Conservation (phyloP, 768 basidiomycete genomes). For the Thelephora ganbajun region DNA sequence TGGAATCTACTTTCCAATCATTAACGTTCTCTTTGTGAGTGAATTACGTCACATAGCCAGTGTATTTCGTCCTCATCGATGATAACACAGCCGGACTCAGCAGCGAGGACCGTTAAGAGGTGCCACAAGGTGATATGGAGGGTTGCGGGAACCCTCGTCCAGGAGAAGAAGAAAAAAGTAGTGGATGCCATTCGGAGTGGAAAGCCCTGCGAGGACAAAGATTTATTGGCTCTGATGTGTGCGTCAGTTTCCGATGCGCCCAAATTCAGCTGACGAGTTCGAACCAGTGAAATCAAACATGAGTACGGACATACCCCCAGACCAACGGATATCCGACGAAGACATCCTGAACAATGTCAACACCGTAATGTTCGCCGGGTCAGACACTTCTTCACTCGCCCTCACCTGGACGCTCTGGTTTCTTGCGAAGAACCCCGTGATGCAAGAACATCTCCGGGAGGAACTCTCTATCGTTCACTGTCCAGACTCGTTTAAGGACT, state of each 20-base stretch:
- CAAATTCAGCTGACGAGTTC: neutral
- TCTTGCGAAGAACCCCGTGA: conserved; percentile 48
- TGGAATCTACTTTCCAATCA: conserved; percentile 43
- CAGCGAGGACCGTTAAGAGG: conserved; percentile 32
- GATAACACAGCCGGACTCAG: conserved; percentile 37
- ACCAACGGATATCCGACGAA: conserved; percentile 72
- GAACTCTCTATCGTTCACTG: conserved; percentile 45
- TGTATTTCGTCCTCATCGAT: neutral
- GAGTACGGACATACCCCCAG: conserved; percentile 50
- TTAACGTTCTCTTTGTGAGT: conserved; percentile 44
- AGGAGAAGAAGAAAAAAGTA: conserved; percentile 67
- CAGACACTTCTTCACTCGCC: conserved; percentile 73
- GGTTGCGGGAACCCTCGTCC: conserved; percentile 62
- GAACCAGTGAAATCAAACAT: conserved; percentile 69
- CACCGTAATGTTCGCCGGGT: conserved; percentile 84
- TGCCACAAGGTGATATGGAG: conserved; percentile 51
- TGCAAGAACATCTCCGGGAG: conserved; percentile 57
- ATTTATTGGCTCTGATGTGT: conserved; percentile 70
- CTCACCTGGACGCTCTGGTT: conserved; percentile 77
- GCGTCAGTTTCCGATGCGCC: conserved; percentile 15
- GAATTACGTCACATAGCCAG: neutral
- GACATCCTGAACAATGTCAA: conserved; percentile 80
- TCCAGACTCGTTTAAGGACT: conserved; percentile 21
- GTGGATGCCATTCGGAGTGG: conserved; percentile 42
- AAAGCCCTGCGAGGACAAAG: conserved; percentile 43